phyloP scores from a whole-genome alignment of 139 green algal genomes.

The Astrephomene gubernaculifera region DNA sequence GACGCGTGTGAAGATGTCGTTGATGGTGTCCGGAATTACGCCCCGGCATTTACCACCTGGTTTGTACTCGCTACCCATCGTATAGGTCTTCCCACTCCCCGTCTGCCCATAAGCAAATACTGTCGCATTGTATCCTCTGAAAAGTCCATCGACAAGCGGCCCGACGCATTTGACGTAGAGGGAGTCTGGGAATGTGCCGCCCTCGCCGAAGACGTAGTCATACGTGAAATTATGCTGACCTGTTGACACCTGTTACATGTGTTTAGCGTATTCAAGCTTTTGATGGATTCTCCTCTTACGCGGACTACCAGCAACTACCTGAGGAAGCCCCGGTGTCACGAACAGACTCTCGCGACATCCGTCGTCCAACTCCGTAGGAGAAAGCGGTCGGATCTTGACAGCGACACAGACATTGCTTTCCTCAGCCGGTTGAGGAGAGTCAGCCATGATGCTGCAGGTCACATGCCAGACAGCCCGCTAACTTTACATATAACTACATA shows the following conservation, averaged over 20 bases:
- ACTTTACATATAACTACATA: background rate
- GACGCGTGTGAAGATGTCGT: conserved; percentile 81
- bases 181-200: conserved; percentile 38
- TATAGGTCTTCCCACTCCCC: conserved; percentile 91
- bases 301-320: background rate
- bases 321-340: conserved; percentile 66
- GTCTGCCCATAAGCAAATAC: conserved; percentile 84
- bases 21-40: conserved; percentile 89
- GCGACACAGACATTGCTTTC: conserved; percentile 74
- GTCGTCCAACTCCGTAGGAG: conserved; percentile 77
- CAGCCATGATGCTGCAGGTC: background rate
- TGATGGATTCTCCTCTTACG: background rate
- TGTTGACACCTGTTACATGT: conserved; percentile 59
- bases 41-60: conserved; percentile 58
- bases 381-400: conserved; percentile 88
- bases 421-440: background rate
- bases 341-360: conserved; percentile 76
- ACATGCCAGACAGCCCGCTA: background rate
- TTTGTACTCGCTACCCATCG: conserved; percentile 87
- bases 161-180: conserved; percentile 84
- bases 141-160: conserved; percentile 88
- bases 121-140: conserved; percentile 93
- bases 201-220: conserved; percentile 85
- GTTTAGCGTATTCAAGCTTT: no score
- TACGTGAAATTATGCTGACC: conserved; percentile 83